phyloP scores from a whole-genome alignment of 1,284 basidiomycete genomes.

The Pisolithus thermaeus region DNA sequence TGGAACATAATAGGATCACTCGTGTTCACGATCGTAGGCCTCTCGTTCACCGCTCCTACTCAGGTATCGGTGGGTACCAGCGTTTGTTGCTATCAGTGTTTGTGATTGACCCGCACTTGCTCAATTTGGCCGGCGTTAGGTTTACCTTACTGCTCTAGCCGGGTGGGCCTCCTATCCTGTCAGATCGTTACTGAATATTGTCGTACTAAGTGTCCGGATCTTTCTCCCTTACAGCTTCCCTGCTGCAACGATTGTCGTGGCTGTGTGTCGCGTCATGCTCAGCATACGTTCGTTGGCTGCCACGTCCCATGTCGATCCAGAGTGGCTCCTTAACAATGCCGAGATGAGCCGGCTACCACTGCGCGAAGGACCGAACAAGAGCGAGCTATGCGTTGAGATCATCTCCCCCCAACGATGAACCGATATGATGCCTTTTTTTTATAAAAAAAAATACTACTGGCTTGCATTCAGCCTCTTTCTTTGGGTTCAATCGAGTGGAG shows the following conservation, averaged over 20 bases:
- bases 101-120: not conserved
- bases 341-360: slow-evolving; percentile 10
- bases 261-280: slow-evolving; percentile 8
- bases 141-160: not conserved
- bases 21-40: slow-evolving; percentile 3
- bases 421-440: no score
- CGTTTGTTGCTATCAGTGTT: not conserved
- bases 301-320: slow-evolving; percentile 8
- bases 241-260: slow-evolving; percentile 1
- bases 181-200: no score
- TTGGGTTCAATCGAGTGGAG: no score
- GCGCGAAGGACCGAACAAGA: slow-evolving; percentile 1
- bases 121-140: not conserved
- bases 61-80: slow-evolving; percentile 1
- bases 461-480: not conserved
- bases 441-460: no score
- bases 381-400: slow-evolving; percentile 6
- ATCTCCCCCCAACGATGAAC: no score
- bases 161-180: not conserved
- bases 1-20: slow-evolving; percentile 2
- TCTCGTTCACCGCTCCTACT: not conserved
- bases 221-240: not conserved
- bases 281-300: slow-evolving; percentile 7
- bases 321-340: slow-evolving; percentile 9
- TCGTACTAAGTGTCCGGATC: not conserved